phyloP scores from a whole-genome alignment of 352 stramenopile species.

The Blastocystis sp. region DNA sequence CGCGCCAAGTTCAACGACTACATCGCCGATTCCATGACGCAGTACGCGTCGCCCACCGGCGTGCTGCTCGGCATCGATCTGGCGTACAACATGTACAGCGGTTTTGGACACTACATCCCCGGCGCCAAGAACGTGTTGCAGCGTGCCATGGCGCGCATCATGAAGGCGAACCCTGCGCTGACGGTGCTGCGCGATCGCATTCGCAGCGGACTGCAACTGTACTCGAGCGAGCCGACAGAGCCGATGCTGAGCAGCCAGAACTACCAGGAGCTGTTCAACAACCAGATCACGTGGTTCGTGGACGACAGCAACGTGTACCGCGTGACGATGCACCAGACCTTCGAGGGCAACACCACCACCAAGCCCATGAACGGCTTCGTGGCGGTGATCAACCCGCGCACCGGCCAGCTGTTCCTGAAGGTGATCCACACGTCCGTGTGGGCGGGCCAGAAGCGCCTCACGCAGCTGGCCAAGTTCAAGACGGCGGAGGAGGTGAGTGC shows the following conservation, averaged over 20 bases:
- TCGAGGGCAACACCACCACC: slow-evolving; percentile 96
- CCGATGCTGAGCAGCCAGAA: slow-evolving; percentile 99
- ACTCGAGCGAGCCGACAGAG: slow-evolving; percentile 98
- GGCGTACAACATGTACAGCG: slow-evolving; percentile 98
- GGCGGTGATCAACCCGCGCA: slow-evolving; percentile 99
- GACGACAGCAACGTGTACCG: slow-evolving; percentile 98
- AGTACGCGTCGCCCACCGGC: slow-evolving; percentile 97
- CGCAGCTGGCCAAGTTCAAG: slow-evolving; percentile 99
- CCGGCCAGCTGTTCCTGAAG: slow-evolving; percentile 98
- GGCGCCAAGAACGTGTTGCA: slow-evolving; percentile 97
- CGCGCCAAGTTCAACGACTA: slow-evolving; percentile 99
- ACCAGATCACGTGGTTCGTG: slow-evolving; percentile 99
- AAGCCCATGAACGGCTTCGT: slow-evolving; percentile 99
- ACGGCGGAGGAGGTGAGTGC: slow-evolving; percentile 98
- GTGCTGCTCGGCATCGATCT: slow-evolving; percentile 94
- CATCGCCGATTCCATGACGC: slow-evolving; percentile 99
- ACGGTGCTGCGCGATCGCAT: slow-evolving; percentile 99
- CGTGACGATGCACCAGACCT: slow-evolving; percentile 99
- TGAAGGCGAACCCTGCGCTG: slow-evolving; percentile 98
- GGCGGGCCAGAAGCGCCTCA: slow-evolving; percentile 97
- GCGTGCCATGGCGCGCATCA: slow-evolving; percentile 99
- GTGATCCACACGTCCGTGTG: slow-evolving; percentile 99
- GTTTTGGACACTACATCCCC: slow-evolving; percentile 98
- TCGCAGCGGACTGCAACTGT: slow-evolving; percentile 97
- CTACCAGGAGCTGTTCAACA: slow-evolving; percentile 98